Evolutionary conservation across 306 rosid species (phyloP).

Genomic region (Begonia peltatifolia): DNA sequence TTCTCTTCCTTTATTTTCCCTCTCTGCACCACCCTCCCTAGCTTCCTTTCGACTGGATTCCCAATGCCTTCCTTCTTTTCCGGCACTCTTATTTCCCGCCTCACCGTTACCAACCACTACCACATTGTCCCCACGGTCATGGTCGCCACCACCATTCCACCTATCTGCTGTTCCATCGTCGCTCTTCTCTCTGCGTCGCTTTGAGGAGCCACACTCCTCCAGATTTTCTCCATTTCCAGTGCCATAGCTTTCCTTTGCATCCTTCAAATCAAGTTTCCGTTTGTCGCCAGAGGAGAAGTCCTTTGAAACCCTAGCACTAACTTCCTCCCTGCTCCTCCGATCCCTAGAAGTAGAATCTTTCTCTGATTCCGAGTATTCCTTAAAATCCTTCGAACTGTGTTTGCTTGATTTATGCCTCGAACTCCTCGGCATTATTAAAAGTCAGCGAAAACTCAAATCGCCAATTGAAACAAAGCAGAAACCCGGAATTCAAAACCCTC

Average conservation of each 20-base stretch:
- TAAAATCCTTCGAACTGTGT: constrained; percentile 66
- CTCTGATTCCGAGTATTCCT: constrained; percentile 85
- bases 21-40: constrained; percentile 41
- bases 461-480: constrained; percentile 2
- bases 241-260: constrained; percentile 28
- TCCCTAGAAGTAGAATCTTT: constrained; percentile 58
- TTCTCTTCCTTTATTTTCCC: constrained; percentile 61
- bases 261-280: constrained; percentile 74
- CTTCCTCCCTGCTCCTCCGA: constrained; percentile 69
- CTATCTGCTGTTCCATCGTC: constrained; percentile 61
- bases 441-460: constrained; percentile 26
- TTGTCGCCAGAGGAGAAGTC: constrained; percentile 54
- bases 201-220: constrained; percentile 58
- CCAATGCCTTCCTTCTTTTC: constrained; percentile 64
- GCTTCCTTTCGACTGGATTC: constrained; percentile 71
- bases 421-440: constrained; percentile 80
- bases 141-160: constrained; percentile 92
- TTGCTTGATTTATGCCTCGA: constrained; percentile 93
- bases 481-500: background rate
- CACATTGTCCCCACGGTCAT: constrained; percentile 54
- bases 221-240: constrained; percentile 51
- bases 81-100: constrained; percentile 60
- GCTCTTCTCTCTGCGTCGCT: constrained; percentile 64
- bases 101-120: constrained; percentile 57
- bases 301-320: constrained; percentile 41